Evolutionary conservation across 1,284 basidiomycete species (phyloP).

Genomic region (Puccinia sorghi): DNA sequence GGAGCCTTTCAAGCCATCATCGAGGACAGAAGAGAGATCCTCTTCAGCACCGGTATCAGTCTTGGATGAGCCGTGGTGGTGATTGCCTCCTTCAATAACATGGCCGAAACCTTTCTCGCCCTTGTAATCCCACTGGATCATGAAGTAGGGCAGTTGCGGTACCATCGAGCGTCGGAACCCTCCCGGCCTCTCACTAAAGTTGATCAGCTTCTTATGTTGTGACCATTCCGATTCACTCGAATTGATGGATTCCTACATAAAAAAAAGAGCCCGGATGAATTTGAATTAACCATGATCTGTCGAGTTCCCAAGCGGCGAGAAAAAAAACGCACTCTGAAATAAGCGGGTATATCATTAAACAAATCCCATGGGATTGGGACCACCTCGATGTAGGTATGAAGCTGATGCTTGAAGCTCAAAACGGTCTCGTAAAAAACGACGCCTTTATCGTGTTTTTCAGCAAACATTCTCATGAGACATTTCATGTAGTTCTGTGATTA

Average conservation of each 20-base stretch:
- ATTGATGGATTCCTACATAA: constrained; percentile 77
- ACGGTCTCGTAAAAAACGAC: constrained; percentile 94
- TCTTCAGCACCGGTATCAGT: constrained; percentile 64
- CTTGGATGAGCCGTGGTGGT: constrained; percentile 56
- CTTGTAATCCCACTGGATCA: constrained; percentile 96
- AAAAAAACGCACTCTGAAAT: constrained; percentile 72
- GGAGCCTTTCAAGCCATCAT: constrained; percentile 81
- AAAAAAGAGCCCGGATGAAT: not conserved
- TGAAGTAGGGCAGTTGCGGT: constrained; percentile 94
- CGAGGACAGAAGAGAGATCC: constrained; percentile 56
- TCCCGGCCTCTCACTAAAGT: constrained; percentile 81
- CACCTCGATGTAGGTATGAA: constrained; percentile 85
- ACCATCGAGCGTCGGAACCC: constrained; percentile 91
- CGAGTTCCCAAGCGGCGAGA: not conserved
- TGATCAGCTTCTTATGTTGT: constrained; percentile 92
- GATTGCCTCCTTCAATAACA: constrained; percentile 84
- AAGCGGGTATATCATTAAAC: constrained; percentile 82
- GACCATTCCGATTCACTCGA: constrained; percentile 93
- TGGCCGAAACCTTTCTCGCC: constrained; percentile 97
- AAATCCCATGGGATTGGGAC: constrained; percentile 82
- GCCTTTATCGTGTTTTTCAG: constrained; percentile 75
- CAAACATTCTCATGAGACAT: constrained; percentile 90
- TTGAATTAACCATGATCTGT: constrained; percentile 5
- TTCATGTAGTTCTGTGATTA: constrained; percentile 87
- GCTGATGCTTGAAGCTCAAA: constrained; percentile 77